phyloP scores from a whole-genome alignment of 352 stramenopile species.

The Globisporangium nunn region DNA sequence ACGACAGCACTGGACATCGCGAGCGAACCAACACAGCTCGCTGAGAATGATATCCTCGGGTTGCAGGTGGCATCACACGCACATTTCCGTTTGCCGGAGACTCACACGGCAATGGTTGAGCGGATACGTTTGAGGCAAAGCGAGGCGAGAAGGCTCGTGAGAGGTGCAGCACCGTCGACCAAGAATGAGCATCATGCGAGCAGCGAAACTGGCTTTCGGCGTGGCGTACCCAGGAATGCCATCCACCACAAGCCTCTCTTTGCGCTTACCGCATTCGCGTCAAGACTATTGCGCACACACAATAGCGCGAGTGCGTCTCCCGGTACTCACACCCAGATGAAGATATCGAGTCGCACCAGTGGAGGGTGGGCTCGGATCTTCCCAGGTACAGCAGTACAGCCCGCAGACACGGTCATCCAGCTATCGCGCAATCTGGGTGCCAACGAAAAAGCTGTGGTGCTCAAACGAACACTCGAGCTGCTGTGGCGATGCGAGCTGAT shows the following conservation, averaged over 20 bases:
- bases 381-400: not conserved
- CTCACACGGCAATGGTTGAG: not conserved
- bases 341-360: not conserved
- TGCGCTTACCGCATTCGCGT: no score
- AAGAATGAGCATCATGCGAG: not conserved
- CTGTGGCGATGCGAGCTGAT: slow-evolving; percentile 3
- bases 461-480: slow-evolving; percentile 1
- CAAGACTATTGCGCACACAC: no score
- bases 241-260: no score
- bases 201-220: no score
- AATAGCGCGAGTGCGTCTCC: no score
- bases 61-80: not conserved
- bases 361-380: no score
- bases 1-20: not conserved
- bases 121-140: not conserved
- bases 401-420: no score
- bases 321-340: no score
- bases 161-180: not conserved
- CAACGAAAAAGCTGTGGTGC: not conserved
- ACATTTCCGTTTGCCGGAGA: not conserved
- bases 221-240: not conserved
- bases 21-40: not conserved
- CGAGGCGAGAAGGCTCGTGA: not conserved
- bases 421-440: not conserved
- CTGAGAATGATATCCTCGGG: not conserved